Conservation (phyloP, 305 asterid genomes). For the Fraxinus platypoda region DNA sequence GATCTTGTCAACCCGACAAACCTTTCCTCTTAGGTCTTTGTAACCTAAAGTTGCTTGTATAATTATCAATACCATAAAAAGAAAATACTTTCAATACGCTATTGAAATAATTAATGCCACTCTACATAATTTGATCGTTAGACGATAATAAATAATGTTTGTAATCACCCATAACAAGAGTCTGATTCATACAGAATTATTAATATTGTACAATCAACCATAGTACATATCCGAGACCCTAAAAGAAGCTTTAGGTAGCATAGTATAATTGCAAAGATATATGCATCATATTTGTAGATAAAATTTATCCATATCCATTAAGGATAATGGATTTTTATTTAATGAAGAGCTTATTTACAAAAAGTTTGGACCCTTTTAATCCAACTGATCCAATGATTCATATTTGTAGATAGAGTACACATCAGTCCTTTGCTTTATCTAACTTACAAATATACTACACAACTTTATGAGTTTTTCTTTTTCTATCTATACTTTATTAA, state of each 20-base stretch:
- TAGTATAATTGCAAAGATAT: background rate
- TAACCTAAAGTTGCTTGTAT: background rate
- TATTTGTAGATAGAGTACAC: background rate
- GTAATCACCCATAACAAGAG: background rate
- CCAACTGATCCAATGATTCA: background rate
- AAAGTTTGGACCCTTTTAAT: background rate
- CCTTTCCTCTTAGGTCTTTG: background rate
- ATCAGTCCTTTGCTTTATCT: background rate
- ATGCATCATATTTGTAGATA: no score
- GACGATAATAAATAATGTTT: no score
- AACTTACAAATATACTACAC: background rate
- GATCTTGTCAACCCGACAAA: no score
- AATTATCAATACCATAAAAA: no score
- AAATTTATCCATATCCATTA: no score
- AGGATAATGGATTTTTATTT: background rate
- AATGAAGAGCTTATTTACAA: background rate
- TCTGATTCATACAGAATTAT: no score
- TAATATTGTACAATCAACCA: background rate
- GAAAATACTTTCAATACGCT: background rate
- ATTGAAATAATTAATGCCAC: background rate
- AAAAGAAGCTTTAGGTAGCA: background rate
- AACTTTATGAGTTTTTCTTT: background rate
- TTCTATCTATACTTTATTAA: background rate
- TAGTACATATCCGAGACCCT: background rate
- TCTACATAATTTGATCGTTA: background rate